Base-by-base conservation (phyloP, 2,329 filamentous ascomycete genomes). In the Mycosphaerella sp. region DNA sequence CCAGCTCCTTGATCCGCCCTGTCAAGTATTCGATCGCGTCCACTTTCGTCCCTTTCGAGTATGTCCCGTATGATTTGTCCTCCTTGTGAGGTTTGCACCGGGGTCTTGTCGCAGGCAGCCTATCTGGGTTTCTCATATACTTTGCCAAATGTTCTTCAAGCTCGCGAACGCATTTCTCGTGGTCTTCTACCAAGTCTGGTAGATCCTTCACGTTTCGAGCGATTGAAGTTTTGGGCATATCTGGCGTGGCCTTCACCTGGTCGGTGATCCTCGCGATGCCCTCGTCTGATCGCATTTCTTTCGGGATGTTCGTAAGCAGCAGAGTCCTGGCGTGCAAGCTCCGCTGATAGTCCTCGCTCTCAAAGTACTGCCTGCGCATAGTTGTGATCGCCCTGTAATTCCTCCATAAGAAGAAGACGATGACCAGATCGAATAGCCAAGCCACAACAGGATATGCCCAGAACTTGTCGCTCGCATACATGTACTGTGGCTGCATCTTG, bases 1-100 rank as follows among this genome's bases (percentile, higher is more conserved):
- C 91, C 32, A 98, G 77, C 42, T 84, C 78, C 59, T 83, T 82
- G 64, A 98, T 96, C 14, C 90, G 84, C 47, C 85, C 80, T 0
- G 89, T 94, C 48, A 95, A 76, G 64, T 95, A 97, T 56, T 95
- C 88, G 63, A 98, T 97, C 14, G 93, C 89, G 66, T 98, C 93
- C 4, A 97, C 80, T 66, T 89, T 91, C 58, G 87, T 81, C 12
- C 80, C 80, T 30, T 78, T 80, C 18, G 84, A 76, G 60, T 81
- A 84, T 0, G 81, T 78, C 12, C 54, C 56, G 34, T 53, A 52
- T 5, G 53, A 52, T 50, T 80, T 82, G 62, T 96, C 88, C 57
- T 85, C 86, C 66, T 89, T 91, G 10, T 86, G 86, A 0, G 88
- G 87, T 40, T 79, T 82, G 74, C 90, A 94, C 43, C 79, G 78